Base-by-base conservation (phyloP, 164 flowering plant species). In the Echeveria elegans region DNA sequence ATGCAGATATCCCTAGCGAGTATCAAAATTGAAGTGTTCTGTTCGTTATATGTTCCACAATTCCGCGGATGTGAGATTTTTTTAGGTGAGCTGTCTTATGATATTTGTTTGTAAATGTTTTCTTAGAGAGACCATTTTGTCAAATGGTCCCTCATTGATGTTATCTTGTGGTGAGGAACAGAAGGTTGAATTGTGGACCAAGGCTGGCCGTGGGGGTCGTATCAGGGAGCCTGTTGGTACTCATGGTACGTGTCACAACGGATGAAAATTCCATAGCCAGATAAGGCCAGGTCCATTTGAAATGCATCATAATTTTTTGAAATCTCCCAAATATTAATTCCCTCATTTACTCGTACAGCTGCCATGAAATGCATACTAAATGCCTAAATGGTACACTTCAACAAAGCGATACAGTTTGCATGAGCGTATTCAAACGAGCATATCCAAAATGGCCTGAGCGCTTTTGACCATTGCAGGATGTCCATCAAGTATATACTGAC, bases 51-150 rank as follows among this genome's bases (percentile, higher is more conserved):
- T 95, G 97, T 92, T 95, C 67, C 97, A 95, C 75, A 84, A 74
- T 70, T 97, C 99, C 10, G 93, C 89, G 72, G 97, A 95, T 75
- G 97, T 92, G 26, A 85, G 83, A 82, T 95, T 96, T 96, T 94
- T 91, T 77, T 88, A 91, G 90, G 98, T 93, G 80, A 65, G 77
- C 43, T 30, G 58, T 65, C 26, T 23, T 61, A 21, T 30, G 34
- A n/a, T 43, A 26, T 26, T 6, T 2, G 21, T 65, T 68, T 38
- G 19, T 30, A 31, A 9, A 30, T 29, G 29, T 34, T 50, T 47
- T 24, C 23, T 26, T 16, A 9, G 58, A 19, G 7, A 37, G n/a
- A 28, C 64, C 16, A 53, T 50, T 37, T 40, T 40, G 21, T 24
- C 12, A n/a, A 31, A 6, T 38, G 64, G 14, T 23, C 65, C 28